Evolutionary conservation across 1,284 basidiomycete genomes (phyloP).

Genomic region (Heterobasidion parviporum): DNA sequence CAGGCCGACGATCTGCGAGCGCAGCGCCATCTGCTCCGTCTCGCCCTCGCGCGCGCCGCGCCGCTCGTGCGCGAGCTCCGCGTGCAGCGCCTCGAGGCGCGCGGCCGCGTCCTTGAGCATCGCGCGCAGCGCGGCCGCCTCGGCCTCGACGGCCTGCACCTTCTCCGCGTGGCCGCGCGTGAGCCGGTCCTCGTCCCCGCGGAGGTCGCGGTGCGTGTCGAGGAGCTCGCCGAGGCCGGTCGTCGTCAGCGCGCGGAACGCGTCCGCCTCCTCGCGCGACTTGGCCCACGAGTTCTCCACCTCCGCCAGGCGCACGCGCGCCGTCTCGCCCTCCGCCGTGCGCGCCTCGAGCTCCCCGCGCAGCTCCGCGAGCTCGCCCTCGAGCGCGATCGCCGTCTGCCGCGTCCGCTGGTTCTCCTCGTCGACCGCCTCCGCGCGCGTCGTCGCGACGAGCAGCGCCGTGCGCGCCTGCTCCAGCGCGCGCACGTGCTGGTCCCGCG

Average conservation of each 20-base stretch:
- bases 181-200: constrained; percentile 70
- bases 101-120: constrained; percentile 75
- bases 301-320: constrained; percentile 57
- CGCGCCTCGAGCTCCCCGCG: constrained; percentile 72
- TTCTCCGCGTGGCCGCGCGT: constrained; percentile 74
- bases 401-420: constrained; percentile 61
- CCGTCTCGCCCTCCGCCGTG: constrained; percentile 64
- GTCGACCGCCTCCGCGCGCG: constrained; percentile 80
- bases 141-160: constrained; percentile 71
- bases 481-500: constrained; percentile 77
- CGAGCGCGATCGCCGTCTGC: constrained; percentile 60
- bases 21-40: constrained; percentile 59
- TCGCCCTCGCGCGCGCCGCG: constrained; percentile 62
- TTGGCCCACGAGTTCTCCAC: constrained; percentile 83
- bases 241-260: constrained; percentile 76
- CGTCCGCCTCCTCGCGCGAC: constrained; percentile 85
- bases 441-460: constrained; percentile 70
- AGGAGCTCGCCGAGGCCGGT: constrained; percentile 79
- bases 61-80: constrained; percentile 65
- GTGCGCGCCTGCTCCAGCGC: constrained; percentile 81
- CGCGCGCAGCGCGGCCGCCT: constrained; percentile 63
- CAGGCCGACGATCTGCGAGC: constrained; percentile 73
- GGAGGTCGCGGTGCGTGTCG: constrained; percentile 74
- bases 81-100: constrained; percentile 62
- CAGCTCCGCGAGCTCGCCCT: constrained; percentile 69